Conservation (phyloP, 176 grass and related monocot species). For the Avena insularis region DNA sequence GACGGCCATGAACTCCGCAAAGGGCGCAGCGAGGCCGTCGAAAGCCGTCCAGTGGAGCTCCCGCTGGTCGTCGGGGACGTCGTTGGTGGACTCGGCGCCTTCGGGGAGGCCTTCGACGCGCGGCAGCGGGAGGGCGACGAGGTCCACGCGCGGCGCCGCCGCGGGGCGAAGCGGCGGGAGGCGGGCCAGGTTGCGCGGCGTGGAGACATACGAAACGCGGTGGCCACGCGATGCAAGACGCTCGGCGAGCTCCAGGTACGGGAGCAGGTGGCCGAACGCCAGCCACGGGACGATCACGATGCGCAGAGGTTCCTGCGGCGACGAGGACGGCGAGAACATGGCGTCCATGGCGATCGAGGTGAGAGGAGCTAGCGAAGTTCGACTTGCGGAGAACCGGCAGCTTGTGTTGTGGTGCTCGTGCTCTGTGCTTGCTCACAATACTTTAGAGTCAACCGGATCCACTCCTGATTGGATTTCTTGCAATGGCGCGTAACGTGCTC, state of each 20-base stretch:
- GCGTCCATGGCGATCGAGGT: not conserved
- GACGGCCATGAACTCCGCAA: not conserved
- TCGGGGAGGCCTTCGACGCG: not conserved
- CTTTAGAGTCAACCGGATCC: no score
- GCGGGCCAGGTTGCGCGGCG: constrained; percentile 2
- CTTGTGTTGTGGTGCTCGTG: no score
- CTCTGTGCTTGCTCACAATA: no score
- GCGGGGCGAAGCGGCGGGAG: not conserved
- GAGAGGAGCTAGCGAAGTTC: no score
- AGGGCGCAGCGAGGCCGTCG: not conserved
- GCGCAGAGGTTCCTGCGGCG: not conserved
- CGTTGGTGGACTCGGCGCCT: not conserved
- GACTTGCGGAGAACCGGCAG: no score
- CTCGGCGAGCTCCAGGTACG: not conserved
- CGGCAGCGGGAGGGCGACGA: not conserved
- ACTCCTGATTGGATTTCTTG: no score
- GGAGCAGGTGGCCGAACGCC: not conserved
- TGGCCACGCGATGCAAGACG: not conserved
- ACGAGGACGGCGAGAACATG: not conserved
- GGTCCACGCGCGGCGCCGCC: not conserved
- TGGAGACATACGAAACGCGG: not conserved
- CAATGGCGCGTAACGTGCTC: no score
- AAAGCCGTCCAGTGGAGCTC: not conserved
- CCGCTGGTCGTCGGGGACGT: not conserved
- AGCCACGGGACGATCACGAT: not conserved